Percentiles rank a stretch among this genome's conserved stretches.
These are phyloP conservation scores for Edaphochlamys debaryana DNA, from an alignment of 139 green algal genomes.

Conservation along the genomic window DNA sequence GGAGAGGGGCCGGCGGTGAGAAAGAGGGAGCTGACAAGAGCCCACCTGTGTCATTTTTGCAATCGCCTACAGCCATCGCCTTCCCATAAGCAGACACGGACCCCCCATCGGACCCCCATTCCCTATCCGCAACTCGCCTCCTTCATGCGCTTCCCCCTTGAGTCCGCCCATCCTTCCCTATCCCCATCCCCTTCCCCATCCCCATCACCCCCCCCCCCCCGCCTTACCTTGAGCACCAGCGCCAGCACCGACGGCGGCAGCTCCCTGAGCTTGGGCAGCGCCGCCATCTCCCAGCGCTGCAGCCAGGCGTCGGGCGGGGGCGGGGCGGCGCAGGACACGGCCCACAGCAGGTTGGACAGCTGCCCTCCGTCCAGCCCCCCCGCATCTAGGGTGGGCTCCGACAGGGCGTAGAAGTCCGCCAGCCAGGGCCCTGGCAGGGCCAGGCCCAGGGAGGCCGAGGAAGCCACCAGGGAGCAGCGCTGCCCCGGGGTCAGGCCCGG, in stretches of 20 bases:
- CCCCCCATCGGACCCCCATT: too few relatives aligned
- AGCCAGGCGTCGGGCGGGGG: constrained; percentile 4
- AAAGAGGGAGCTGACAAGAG: too few relatives aligned
- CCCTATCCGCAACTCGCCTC: too few relatives aligned
- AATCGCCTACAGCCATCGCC: too few relatives aligned
- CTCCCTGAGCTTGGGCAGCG: not conserved
- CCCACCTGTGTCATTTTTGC: too few relatives aligned
- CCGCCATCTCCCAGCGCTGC: constrained; percentile 1
- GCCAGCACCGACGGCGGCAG: constrained; percentile 29
- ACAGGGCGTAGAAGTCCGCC: constrained; percentile 15
- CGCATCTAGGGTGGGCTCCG: too few relatives aligned
- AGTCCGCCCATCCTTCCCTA: too few relatives aligned
- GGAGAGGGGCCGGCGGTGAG: too few relatives aligned
- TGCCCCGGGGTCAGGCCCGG: not conserved
- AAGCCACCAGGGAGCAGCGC: constrained; percentile 17
- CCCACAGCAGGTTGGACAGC: constrained; percentile 36
- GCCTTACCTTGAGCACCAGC: constrained; percentile 39
- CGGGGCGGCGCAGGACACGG: constrained; percentile 15
- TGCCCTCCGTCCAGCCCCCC: not conserved
- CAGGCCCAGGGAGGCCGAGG: constrained; percentile 14
- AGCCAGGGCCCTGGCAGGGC: constrained; percentile 28
- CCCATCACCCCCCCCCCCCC: too few relatives aligned
- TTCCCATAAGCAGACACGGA: too few relatives aligned
- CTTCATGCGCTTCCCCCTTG: too few relatives aligned
- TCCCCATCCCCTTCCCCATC: too few relatives aligned